Percentiles rank a stretch among this genome's conserved stretches.
Evolutionary conservation across 352 stramenopile species (phyloP).

Genomic region (Pythium plurisporium): DNA sequence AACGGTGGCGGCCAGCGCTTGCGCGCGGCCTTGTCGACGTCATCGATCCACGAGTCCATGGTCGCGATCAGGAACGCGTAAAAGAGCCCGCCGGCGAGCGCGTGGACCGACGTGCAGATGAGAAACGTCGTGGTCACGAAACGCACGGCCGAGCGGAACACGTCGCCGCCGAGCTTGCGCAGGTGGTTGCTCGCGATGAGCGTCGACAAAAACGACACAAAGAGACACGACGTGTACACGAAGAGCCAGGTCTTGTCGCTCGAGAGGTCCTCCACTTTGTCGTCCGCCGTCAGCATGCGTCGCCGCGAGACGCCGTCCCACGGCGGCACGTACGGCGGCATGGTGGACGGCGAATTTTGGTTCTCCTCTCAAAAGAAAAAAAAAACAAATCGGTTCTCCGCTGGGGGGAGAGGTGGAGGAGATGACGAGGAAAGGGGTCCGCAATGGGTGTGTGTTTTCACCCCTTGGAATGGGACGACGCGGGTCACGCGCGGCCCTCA

Average conservation of each 20-base stretch:
- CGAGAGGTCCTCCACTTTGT: conserved; percentile 1
- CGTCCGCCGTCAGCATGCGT: neutral
- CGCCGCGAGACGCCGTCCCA: conserved; percentile 7
- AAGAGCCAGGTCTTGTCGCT: conserved; percentile 53
- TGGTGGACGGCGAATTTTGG: no score
- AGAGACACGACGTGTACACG: conserved; percentile 49
- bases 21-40: conserved; percentile 18
- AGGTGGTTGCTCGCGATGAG: conserved; percentile 60
- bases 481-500: no score
- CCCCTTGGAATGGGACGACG: no score
- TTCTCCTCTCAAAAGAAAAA: no score
- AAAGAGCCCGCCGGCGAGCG: conserved; percentile 44
- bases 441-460: no score
- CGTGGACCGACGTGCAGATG: conserved; percentile 46
- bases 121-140: conserved; percentile 67
- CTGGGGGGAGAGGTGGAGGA: no score
- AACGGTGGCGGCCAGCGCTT: conserved; percentile 9
- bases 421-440: no score
- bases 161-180: conserved; percentile 54
- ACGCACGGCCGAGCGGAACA: conserved; percentile 64
- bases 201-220: conserved; percentile 49
- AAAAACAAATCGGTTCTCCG: no score
- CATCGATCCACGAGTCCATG: conserved; percentile 26
- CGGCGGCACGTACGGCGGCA: neutral
- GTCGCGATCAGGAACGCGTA: conserved; percentile 51